Evolutionary conservation across 371 early-diverging fungal genomes (phyloP).

Genomic region (Mucor indicus): DNA sequence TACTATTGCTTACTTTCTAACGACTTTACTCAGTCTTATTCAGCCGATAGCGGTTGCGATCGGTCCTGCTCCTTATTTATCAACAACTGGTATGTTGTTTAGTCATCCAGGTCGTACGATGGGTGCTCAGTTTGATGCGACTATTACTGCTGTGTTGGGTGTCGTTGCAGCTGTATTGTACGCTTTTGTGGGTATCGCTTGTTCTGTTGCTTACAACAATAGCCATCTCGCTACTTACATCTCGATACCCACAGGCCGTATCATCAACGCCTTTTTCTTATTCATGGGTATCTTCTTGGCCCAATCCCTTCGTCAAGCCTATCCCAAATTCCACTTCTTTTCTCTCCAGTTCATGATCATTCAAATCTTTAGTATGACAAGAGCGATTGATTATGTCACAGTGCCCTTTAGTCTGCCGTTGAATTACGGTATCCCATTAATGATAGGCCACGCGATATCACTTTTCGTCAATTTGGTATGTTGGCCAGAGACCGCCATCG

Average conservation of each 20-base stretch:
- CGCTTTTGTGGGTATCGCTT: conserved; percentile 33
- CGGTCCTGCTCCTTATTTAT: conserved; percentile 42
- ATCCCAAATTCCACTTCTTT: conserved; percentile 36
- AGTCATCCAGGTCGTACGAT: conserved; percentile 52
- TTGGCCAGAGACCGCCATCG: conserved; percentile 54
- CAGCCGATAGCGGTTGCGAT: conserved; percentile 25
- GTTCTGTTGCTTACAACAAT: conserved; percentile 33
- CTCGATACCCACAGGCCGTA: conserved; percentile 11
- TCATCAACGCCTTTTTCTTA: conserved; percentile 25
- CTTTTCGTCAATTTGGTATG: conserved; percentile 36
- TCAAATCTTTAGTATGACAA: conserved; percentile 27
- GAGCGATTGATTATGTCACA: conserved; percentile 12
- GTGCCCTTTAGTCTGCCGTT: conserved; percentile 21
- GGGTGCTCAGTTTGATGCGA: conserved; percentile 51
- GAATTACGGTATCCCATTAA: conserved; percentile 26
- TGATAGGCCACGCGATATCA: conserved; percentile 25
- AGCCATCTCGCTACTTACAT: conserved; percentile 11
- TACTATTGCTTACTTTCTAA: conserved; percentile 45
- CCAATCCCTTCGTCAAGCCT: conserved; percentile 28
- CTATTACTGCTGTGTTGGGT: conserved; percentile 39
- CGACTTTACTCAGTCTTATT: conserved; percentile 43
- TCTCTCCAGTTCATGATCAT: conserved; percentile 37
- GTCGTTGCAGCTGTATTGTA: conserved; percentile 33
- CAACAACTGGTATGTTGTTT: conserved; percentile 44
- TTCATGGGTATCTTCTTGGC: conserved; percentile 27